Evolutionary conservation across 2,329 filamentous ascomycete species (phyloP).

Genomic region (Aspergillus bombycis): DNA sequence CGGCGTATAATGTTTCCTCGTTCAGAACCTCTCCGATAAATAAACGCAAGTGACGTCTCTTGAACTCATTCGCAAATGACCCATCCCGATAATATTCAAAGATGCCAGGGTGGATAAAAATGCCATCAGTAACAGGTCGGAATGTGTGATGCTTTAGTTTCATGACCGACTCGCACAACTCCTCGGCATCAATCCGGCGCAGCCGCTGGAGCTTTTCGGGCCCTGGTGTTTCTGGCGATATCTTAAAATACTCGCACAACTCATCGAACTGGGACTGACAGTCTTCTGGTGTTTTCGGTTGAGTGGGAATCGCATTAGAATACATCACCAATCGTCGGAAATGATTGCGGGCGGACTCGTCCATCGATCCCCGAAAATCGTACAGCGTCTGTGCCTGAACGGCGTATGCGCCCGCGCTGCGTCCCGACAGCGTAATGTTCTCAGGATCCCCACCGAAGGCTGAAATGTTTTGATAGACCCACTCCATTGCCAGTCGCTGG

Average conservation of each 20-base stretch:
- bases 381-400: constrained; percentile 40
- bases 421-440: constrained; percentile 51
- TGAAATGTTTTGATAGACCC: constrained; percentile 54
- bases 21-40: constrained; percentile 51
- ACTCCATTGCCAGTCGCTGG: constrained; percentile 54
- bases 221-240: constrained; percentile 25
- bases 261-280: constrained; percentile 49
- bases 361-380: constrained; percentile 35
- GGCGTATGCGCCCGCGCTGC: constrained; percentile 51
- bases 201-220: constrained; percentile 38
- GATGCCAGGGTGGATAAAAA: constrained; percentile 46
- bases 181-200: constrained; percentile 32
- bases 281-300: constrained; percentile 45
- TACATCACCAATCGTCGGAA: constrained; percentile 47
- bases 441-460: constrained; percentile 50
- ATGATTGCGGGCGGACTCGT: constrained; percentile 34
- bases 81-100: constrained; percentile 43
- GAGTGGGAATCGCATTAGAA: constrained; percentile 52
- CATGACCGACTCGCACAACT: constrained; percentile 41
- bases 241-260: constrained; percentile 40
- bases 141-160: constrained; percentile 51
- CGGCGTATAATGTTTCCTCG: constrained; percentile 50
- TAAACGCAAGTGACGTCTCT: constrained; percentile 36
- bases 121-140: constrained; percentile 48
- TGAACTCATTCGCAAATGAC: constrained; percentile 44